These are phyloP conservation scores for Agrocybe praecox DNA, from an alignment of 768 basidiomycete genomes.

Conservation along the genomic window DNA sequence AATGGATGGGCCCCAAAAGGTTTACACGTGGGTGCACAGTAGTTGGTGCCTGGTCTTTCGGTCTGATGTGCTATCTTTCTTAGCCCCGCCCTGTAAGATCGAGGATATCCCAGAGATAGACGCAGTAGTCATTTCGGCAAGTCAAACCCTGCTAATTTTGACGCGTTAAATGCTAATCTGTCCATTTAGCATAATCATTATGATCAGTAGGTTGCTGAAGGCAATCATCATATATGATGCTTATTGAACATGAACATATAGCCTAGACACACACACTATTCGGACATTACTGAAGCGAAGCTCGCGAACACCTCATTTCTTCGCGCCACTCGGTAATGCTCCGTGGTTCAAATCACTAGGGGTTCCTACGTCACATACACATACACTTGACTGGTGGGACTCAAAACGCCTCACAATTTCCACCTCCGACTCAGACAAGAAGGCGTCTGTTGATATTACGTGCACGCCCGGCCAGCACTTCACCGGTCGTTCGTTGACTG, in stretches of 20 bases:
- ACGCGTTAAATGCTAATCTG: not conserved
- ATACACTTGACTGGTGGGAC: conserved; percentile 72
- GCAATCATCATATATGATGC: not conserved
- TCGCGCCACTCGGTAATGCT: conserved; percentile 59
- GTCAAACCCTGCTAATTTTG: conserved; percentile 7
- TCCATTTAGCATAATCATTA: conserved; percentile 49
- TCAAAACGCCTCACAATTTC: conserved; percentile 37
- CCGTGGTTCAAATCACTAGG: conserved; percentile 41
- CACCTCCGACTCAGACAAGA: conserved; percentile 14
- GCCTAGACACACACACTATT: conserved; percentile 49
- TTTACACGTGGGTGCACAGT: conserved; percentile 44
- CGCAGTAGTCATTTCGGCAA: conserved; percentile 61
- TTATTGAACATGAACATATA: conserved; percentile 10
- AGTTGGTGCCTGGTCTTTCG: not conserved
- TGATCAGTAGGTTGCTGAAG: conserved; percentile 40
- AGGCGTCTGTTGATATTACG: conserved; percentile 44
- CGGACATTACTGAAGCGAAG: conserved; percentile 33
- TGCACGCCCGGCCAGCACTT: conserved; percentile 71
- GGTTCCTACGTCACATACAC: conserved; percentile 39
- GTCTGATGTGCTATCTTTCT: not conserved
- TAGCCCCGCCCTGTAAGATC: conserved; percentile 51
- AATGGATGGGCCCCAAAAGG: conserved; percentile 47
- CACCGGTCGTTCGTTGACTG: conserved; percentile 49
- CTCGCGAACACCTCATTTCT: conserved; percentile 46
- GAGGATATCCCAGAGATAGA: conserved; percentile 64